These are phyloP conservation scores for Candida boleticola DNA, from an alignment of 805 yeast species.

Conservation along the genomic window DNA sequence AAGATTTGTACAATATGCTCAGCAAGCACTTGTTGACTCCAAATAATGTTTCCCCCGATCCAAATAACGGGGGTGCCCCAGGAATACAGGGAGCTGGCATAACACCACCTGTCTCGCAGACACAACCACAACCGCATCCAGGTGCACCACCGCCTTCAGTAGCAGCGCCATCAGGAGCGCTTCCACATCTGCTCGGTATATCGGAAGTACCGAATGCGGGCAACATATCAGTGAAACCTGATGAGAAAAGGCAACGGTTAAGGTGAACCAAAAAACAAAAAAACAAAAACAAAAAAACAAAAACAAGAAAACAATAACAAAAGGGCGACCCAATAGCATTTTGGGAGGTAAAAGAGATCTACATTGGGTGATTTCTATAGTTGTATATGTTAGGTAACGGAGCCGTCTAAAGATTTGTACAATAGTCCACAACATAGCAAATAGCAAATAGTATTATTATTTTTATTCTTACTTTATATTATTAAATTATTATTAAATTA, in stretches of 20 bases:
- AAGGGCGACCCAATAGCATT: no score
- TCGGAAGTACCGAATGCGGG: neutral
- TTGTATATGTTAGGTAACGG: no score
- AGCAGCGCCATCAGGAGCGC: neutral
- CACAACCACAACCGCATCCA: neutral
- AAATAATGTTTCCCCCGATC: slow-evolving; percentile 5
- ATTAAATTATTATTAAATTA: no score
- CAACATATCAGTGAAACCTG: neutral
- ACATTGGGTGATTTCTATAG: no score
- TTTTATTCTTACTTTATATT: no score
- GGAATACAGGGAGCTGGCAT: neutral
- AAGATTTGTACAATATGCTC: slow-evolving; percentile 74
- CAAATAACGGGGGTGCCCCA: neutral
- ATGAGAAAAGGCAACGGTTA: slow-evolving; percentile 1
- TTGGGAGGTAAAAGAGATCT: no score
- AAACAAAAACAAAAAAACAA: no score
- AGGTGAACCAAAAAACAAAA: neutral
- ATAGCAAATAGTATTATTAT: no score
- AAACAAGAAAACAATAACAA: no score
- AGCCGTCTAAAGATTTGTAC: no score
- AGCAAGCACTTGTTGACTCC: slow-evolving; percentile 63
- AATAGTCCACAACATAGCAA: no score
- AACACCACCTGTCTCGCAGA: neutral
- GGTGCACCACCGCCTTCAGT: neutral
- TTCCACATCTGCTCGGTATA: neutral